Conservation (phyloP, 148 eudicot genomes). For the Salicornia ramosissima region DNA sequence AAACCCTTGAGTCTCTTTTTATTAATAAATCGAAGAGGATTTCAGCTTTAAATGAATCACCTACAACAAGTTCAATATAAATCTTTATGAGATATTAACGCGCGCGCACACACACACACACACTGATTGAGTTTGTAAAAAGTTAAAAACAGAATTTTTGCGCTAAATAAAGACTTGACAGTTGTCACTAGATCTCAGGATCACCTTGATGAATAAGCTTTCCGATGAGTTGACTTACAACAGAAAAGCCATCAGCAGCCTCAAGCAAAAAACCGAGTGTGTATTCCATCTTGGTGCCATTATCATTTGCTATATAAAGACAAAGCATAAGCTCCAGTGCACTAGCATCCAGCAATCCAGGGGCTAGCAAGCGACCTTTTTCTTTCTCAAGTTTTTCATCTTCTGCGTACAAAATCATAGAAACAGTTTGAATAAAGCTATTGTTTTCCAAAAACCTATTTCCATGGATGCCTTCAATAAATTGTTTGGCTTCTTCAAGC, state of each 20-base stretch:
- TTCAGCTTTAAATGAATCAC: slow-evolving; percentile 50
- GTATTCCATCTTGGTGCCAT: slow-evolving; percentile 33
- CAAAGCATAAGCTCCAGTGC: slow-evolving; percentile 58
- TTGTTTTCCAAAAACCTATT: slow-evolving; percentile 32
- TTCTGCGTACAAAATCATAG: slow-evolving; percentile 29
- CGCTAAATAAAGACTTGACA: not conserved
- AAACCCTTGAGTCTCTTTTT: slow-evolving; percentile 42
- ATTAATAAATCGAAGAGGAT: slow-evolving; percentile 43
- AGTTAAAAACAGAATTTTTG: not conserved
- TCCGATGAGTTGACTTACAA: slow-evolving; percentile 52
- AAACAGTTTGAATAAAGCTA: slow-evolving; percentile 44
- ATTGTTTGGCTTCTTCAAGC: slow-evolving; percentile 49
- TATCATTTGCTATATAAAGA: slow-evolving; percentile 45
- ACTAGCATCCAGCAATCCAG: slow-evolving; percentile 31
- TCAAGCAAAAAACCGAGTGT: slow-evolving; percentile 46
- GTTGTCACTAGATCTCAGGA: not conserved
- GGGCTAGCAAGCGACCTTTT: slow-evolving; percentile 29
- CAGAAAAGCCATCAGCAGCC: slow-evolving; percentile 48
- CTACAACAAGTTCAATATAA: slow-evolving; percentile 28
- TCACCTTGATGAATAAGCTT: slow-evolving; percentile 58
- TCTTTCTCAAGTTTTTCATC: slow-evolving; percentile 20
- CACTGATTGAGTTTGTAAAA: not conserved
- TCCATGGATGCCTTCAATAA: slow-evolving; percentile 41
- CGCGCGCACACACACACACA: too few relatives aligned
- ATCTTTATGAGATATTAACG: not conserved